Base-by-base conservation (phyloP, 345 rosid species). In the Gossypium ekmanianum region DNA sequence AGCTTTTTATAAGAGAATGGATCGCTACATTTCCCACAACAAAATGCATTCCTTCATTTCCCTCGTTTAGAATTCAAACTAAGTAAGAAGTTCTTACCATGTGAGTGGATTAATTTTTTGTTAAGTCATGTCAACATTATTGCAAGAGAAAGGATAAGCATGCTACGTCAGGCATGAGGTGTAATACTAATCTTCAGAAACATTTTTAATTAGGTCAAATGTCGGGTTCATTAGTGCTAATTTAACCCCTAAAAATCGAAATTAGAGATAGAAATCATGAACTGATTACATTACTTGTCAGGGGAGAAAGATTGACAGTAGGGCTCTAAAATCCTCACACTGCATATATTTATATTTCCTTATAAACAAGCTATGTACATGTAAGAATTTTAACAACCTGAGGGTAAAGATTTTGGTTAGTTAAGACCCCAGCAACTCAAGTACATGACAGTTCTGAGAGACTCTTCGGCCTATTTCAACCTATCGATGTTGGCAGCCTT, bases 381-480 rank as follows among this genome's bases (percentile, higher is more conserved):
- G 13, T 16, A 34, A 16, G 24, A 34, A 17, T 34, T 34, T 64
- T 39, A n/a, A 64, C 69, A 41, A 63, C 3, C 2, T 47, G 13
- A 34, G 9, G 9, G 9, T 17, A 9, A 9, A 8, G 2, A 45
- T 16, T 63, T 17, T 64, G 43, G 69, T 64, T 17, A n/a, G 26
- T 80, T 85, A 22, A 90, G 94, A 80, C 86, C 93, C 97, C 97
- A 92, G 54, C 97, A 92, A 80, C 94, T 88, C 86, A 92, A 82
- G 61, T 79, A 92, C 94, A 92, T 92, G 57, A 92, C 84, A 9
- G 88, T 90, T 71, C 94, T 78, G 0, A 92, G 86, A 47, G 97
- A 88, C 73, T 92, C 94, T 66, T 92, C 92, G 0, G 91, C 84
- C 66, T 80, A 83, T 77, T 84, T 87, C 2, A 77, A 48, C 79